Base-by-base conservation (phyloP, 2,329 filamentous ascomycete species). In the Trichophaea hybrida region DNA sequence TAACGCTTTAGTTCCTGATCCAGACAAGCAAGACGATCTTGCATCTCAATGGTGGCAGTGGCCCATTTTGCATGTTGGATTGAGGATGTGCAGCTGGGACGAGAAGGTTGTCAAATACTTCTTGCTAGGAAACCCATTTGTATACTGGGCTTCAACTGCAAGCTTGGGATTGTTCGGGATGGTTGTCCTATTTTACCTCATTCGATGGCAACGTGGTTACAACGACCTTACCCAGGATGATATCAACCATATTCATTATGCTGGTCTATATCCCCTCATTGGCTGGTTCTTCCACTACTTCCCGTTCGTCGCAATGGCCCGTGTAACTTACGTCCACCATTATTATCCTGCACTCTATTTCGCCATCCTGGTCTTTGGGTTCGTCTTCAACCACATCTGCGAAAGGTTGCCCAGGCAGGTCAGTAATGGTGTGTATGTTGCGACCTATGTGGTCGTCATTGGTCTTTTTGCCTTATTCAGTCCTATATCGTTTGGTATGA, bases 331-430 rank as follows among this genome's bases (percentile, higher is more conserved):
- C 70, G 93, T 98, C 58, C 93, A 98, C 73, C 93, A 98, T 76
- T 98, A 98, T 78, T 98, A 97, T 73, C 93, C 93, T 8, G 93
- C 93, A 7, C 81, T 98, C 8, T 98, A 97, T 77, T 98, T 97
- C 72, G 90, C 93, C 68, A 95, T 98, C 66, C 77, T 98, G 50
- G 82, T 81, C 13, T 82, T 90, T 63, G 91, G 90, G 57, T 98
- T 98, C 78, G 77, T 84, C 64, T 81, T 88, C 51, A 79, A 83
- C 65, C 83, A 80, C 68, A 76, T 87, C 65, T 78, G 77, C 67
- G 80, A 80, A 70, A 61, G 62, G 54, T 50, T 69, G 33, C 64
- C 66, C 2, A 64, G 60, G 44, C 75, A 73, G 46, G 69, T 88
- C 34, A 83, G 87, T 72, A 81, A 80, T 72, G 77, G 74, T 10